phyloP scores from a whole-genome alignment of 306 rosid species.

The Pyrus pyrifolia region DNA sequence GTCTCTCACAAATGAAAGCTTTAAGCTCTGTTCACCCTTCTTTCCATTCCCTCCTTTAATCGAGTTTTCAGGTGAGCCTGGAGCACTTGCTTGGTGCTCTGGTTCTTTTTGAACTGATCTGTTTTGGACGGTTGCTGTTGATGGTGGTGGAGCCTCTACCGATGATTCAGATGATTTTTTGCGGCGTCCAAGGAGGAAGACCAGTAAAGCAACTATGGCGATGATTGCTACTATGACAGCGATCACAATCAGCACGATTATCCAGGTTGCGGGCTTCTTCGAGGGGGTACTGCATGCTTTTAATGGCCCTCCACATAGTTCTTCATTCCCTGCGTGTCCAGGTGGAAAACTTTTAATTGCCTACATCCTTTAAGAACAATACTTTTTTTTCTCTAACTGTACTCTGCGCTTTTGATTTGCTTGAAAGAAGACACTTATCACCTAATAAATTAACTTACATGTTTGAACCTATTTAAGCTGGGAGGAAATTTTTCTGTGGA shows the following conservation, averaged over 20 bases:
- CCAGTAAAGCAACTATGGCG: conserved; percentile 25
- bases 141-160: conserved; percentile 32
- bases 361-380: not conserved
- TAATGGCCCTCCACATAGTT: conserved; percentile 70
- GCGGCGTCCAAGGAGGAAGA: conserved; percentile 26
- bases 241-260: conserved; percentile 30
- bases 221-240: conserved; percentile 36
- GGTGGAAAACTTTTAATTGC: not conserved
- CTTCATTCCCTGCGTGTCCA: conserved; percentile 48
- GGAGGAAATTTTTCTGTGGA: not conserved
- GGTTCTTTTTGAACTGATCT: conserved; percentile 7
- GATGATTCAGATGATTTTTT: not conserved
- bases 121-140: not conserved
- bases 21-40: conserved; percentile 34
- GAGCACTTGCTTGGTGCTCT: conserved; percentile 2
- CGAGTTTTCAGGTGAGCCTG: conserved; percentile 20
- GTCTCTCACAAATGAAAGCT: conserved; percentile 52
- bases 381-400: not conserved
- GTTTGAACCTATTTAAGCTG: not conserved
- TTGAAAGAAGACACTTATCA: not conserved
- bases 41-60: conserved; percentile 9
- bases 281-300: conserved; percentile 19
- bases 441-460: not conserved
- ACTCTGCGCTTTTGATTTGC: not conserved
- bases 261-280: conserved; percentile 22